Base-by-base conservation (phyloP, 768 basidiomycete species). In the Kondoa subrosea region DNA sequence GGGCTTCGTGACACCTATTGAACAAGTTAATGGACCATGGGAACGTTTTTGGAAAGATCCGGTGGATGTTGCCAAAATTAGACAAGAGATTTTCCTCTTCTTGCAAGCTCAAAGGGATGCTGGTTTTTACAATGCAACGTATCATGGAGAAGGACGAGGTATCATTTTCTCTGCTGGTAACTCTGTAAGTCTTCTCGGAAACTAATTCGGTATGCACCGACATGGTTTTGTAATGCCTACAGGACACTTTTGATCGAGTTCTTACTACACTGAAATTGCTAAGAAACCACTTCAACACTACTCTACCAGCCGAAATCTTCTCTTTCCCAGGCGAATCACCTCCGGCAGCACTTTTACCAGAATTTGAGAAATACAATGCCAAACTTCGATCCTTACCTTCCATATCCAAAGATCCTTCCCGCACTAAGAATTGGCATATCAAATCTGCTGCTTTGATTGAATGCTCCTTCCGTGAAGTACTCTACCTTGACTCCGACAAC, bases 161-260 rank as follows among this genome's bases (percentile, higher is more conserved):
- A 76, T 81, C 33, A 78, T 81, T 15, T 77, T 79, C 73, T 79
- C 80, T 8, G 80, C 79, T n/a, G 80, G 80, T 3, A 80, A 80
- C 71, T 78, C 78, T 17, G 78, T 78, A 66, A 75, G 76, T 12
- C n/a, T n/a, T n/a, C n/a, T n/a, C n/a, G n/a, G n/a, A n/a, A n/a
- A n/a, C n/a, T n/a, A n/a, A n/a, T n/a, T n/a, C n/a, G n/a, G n/a
- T n/a, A n/a, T n/a, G n/a, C n/a, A n/a, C n/a, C n/a, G n/a, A n/a
- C n/a, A n/a, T n/a, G n/a, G n/a, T n/a, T n/a, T n/a, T n/a, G n/a
- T n/a, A n/a, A n/a, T n/a, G n/a, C n/a, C n/a, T n/a, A 2, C 71
- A 73, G 73, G 76, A 77, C 70, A 77, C 76, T 0, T 73, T 76
- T 34, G 70, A 72, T 14, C 75, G 76, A 21, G 76, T 75, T 0